Conservation (phyloP, 345 rosid genomes). For the Ricinus communis region DNA sequence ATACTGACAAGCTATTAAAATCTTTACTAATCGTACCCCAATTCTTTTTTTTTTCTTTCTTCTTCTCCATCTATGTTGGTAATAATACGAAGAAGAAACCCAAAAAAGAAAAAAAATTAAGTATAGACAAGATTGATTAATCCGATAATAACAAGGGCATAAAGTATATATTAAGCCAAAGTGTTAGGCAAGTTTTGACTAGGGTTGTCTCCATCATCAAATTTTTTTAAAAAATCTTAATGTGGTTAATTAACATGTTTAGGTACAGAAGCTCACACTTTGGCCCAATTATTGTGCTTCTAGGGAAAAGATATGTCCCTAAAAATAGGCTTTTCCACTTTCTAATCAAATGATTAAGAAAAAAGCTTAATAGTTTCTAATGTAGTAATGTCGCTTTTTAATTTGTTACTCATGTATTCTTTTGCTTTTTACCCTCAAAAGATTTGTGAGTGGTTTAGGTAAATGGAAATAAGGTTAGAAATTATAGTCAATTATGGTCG, state of each 20-base stretch:
- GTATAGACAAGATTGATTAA: not conserved
- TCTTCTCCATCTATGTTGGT: not conserved
- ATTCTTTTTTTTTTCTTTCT: not conserved
- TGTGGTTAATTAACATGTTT: slow-evolving; percentile 16
- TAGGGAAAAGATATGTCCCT: slow-evolving; percentile 13
- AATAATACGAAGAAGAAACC: not conserved
- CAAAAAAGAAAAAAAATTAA: not conserved
- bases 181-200: slow-evolving; percentile 30
- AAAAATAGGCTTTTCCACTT: slow-evolving; percentile 7
- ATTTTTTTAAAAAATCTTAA: slow-evolving; percentile 10
- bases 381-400: not conserved
- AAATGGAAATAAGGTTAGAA: slow-evolving; percentile 7
- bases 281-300: not conserved
- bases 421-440: slow-evolving; percentile 3
- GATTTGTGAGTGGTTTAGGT: slow-evolving; percentile 33
- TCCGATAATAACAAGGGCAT: not conserved
- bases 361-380: not conserved
- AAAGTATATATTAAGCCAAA: slow-evolving; percentile 3
- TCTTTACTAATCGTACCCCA: not conserved
- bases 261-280: slow-evolving; percentile 15
- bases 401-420: slow-evolving; percentile 6
- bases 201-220: slow-evolving; percentile 5
- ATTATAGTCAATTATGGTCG: slow-evolving; percentile 21
- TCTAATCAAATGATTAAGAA: slow-evolving; percentile 2
- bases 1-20: not conserved